Conservation (phyloP, 148 eudicot species). For the Euryodendron excelsum region DNA sequence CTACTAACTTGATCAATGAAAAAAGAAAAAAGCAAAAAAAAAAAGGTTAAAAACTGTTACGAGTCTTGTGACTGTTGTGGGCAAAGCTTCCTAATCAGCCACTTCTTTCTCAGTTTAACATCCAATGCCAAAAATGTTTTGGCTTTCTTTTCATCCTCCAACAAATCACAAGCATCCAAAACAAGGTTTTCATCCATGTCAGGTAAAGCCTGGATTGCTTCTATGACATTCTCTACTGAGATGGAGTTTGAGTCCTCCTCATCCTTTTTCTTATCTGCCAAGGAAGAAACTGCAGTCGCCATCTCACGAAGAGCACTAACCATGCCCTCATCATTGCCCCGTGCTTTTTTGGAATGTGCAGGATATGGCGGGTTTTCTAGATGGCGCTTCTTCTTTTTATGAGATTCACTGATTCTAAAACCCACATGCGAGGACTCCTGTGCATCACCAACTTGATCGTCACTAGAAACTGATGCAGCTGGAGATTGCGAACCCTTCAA, state of each 20-base stretch:
- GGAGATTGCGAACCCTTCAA: conserved; percentile 19
- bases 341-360: conserved; percentile 24
- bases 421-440: conserved; percentile 15
- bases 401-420: not conserved
- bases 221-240: conserved; percentile 27
- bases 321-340: conserved; percentile 24
- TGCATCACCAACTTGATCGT: conserved; percentile 22
- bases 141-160: conserved; percentile 47
- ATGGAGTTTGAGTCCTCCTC: conserved; percentile 4
- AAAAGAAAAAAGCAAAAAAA: not conserved
- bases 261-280: conserved; percentile 31
- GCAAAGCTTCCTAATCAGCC: conserved; percentile 45
- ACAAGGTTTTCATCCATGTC: conserved; percentile 44
- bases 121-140: conserved; percentile 43
- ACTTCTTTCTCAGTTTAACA: conserved; percentile 38
- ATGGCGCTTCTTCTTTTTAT: conserved; percentile 19
- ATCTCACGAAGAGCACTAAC: conserved; percentile 25
- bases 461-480: conserved; percentile 22
- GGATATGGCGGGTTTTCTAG: conserved; percentile 16
- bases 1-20: not conserved
- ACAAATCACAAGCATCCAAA: conserved; percentile 42
- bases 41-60: not conserved
- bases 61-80: not conserved
- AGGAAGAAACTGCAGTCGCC: conserved; percentile 31
- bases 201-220: conserved; percentile 42